phyloP scores from a whole-genome alignment of 305 asterid species.

The Fraxinus xanthoxyloides region DNA sequence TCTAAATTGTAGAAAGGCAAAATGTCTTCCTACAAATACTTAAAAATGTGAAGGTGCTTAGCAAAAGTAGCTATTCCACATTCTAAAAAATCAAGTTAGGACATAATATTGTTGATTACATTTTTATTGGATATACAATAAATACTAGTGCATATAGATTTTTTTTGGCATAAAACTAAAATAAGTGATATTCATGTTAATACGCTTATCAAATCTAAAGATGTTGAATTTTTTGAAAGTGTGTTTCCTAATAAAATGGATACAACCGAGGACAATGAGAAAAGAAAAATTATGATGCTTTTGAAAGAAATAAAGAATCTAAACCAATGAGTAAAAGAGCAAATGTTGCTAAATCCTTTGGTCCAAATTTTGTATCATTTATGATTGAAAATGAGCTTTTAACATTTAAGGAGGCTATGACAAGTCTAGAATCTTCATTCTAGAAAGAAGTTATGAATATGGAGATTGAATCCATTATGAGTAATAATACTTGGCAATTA shows the following conservation, averaged over 20 bases:
- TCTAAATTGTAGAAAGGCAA: no score
- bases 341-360: no score
- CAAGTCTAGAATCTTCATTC: not conserved
- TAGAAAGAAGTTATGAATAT: not conserved
- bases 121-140: not conserved
- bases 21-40: not conserved
- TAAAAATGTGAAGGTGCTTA: not conserved
- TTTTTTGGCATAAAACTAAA: no score
- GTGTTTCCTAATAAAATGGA: not conserved
- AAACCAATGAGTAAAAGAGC: not conserved
- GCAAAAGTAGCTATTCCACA: not conserved
- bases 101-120: not conserved
- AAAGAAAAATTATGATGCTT: not conserved
- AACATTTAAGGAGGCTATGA: not conserved
- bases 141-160: no score
- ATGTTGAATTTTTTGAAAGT: no score
- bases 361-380: not conserved
- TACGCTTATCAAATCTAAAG: not conserved
- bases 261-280: no score
- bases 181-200: not conserved
- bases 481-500: not conserved
- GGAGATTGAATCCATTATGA: not conserved
- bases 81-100: not conserved
- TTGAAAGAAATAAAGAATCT: no score
- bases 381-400: not conserved